phyloP scores from a whole-genome alignment of 2,329 filamentous ascomycete species.

The Davidsoniella eucalypti region DNA sequence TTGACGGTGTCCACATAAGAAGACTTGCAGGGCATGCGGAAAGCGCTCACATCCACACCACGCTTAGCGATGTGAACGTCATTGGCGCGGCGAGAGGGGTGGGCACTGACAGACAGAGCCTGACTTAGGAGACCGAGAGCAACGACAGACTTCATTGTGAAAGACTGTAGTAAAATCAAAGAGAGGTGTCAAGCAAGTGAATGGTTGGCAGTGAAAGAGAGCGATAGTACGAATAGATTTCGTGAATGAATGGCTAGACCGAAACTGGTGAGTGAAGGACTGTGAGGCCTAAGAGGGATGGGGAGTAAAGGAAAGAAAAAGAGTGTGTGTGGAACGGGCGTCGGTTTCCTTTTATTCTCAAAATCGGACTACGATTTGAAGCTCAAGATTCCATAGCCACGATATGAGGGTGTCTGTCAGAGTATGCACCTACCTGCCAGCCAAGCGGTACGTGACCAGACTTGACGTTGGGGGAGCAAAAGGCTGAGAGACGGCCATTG shows the following conservation, averaged over 20 bases:
- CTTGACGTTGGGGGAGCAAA: too few species aligned
- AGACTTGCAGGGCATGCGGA: conserved; percentile 19
- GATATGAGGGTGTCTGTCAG: too few species aligned
- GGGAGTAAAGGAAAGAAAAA: conserved; percentile 6
- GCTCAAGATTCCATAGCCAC: too few species aligned
- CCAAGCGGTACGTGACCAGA: too few species aligned
- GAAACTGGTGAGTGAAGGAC: not conserved
- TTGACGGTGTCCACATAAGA: conserved; percentile 20
- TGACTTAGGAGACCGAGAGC: conserved; percentile 22
- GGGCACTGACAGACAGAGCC: conserved; percentile 19
- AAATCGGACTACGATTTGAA: too few species aligned
- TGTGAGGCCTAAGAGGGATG: conserved; percentile 8
- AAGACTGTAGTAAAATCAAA: not conserved
- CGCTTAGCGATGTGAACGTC: conserved; percentile 16
- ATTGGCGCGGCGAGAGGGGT: conserved; percentile 17
- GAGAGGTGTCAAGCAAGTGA: not conserved
- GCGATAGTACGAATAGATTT: not conserved
- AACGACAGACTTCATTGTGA: conserved; percentile 20
- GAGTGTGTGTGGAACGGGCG: too few species aligned
- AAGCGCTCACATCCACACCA: conserved; percentile 20
- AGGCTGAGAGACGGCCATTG: too few species aligned
- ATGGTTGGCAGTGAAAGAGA: not conserved
- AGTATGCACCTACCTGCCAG: too few species aligned
- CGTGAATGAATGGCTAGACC: not conserved
- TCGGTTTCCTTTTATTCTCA: too few species aligned